Evolutionary conservation across 257 asterid genomes (phyloP).

Genomic region (Lycium barbarum): DNA sequence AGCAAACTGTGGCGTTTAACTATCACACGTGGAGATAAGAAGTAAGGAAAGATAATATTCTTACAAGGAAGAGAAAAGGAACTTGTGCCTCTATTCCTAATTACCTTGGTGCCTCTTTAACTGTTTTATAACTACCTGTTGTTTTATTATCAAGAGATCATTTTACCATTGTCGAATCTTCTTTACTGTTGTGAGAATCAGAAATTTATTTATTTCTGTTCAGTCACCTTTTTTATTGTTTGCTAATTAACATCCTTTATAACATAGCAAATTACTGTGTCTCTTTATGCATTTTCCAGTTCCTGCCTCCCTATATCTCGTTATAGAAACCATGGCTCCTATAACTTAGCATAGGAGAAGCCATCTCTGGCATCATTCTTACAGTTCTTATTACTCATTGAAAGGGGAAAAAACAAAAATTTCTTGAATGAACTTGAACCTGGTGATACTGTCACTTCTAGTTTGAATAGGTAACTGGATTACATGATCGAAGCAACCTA

Average conservation of each 20-base stretch:
- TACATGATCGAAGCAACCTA: not conserved
- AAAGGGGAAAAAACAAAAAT: not conserved
- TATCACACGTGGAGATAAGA: not conserved
- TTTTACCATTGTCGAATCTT: not conserved
- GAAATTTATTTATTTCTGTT: not conserved
- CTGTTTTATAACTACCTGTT: not conserved
- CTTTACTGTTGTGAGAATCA: not conserved
- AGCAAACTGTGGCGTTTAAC: not conserved
- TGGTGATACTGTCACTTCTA: slow-evolving; percentile 18
- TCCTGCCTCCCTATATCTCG: not conserved
- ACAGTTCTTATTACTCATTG: not conserved
- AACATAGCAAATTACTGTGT: not conserved
- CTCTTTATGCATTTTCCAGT: not conserved
- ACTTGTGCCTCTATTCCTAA: not conserved
- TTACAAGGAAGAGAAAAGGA: not conserved
- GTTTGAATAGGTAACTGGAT: not conserved
- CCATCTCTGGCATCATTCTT: slow-evolving; percentile 9
- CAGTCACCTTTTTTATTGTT: not conserved
- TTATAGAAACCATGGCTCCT: not conserved
- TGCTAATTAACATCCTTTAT: not conserved
- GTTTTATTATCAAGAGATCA: not conserved
- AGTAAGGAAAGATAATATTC: not conserved
- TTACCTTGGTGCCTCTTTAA: not conserved
- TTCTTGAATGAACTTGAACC: slow-evolving; percentile 15
- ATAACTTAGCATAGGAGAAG: not conserved